Evolutionary conservation across 768 basidiomycete species (phyloP).

Genomic region (Tricholoma sp.): DNA sequence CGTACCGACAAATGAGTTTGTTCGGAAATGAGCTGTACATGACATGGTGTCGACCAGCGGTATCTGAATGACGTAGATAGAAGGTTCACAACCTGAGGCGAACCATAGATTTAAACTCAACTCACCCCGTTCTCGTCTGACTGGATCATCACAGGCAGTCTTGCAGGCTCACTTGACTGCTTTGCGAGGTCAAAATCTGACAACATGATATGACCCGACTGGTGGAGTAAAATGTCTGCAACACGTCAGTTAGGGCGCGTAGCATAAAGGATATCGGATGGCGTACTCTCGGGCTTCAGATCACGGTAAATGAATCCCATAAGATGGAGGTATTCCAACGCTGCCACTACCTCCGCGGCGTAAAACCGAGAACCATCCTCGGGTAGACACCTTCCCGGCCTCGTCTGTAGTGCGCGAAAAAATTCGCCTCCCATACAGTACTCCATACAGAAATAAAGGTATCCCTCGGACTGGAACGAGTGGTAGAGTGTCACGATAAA

Average conservation of each 20-base stretch:
- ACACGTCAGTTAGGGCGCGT: background rate
- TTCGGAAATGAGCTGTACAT: conserved; percentile 96
- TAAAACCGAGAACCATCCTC: conserved; percentile 97
- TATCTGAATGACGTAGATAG: conserved; percentile 41
- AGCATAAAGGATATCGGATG: conserved; percentile 7
- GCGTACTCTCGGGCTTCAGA: conserved; percentile 98
- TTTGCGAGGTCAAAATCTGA: conserved; percentile 99
- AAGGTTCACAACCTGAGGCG: background rate
- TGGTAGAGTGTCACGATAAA: conserved; percentile 99
- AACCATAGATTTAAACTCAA: conserved; percentile 12
- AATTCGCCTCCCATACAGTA: conserved; percentile 99
- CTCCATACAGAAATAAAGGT: conserved; percentile 99
- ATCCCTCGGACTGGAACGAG: conserved; percentile 97
- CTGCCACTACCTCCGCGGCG: conserved; percentile 96
- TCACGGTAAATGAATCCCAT: conserved; percentile 99
- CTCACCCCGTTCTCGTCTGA: conserved; percentile 87
- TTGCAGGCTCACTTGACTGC: conserved; percentile 82
- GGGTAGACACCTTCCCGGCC: conserved; percentile 93
- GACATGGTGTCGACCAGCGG: conserved; percentile 96
- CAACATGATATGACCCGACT: conserved; percentile 98
- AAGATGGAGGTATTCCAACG: conserved; percentile 96
- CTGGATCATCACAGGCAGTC: conserved; percentile 83
- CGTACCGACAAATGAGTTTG: conserved; percentile 98
- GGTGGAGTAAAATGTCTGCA: conserved; percentile 92
- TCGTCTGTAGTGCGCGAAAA: conserved; percentile 93